Percentiles rank a stretch among this genome's conserved stretches.
These are phyloP conservation scores for Eucalyptus regnans DNA, from an alignment of 345 rosid genomes.

Conservation along the genomic window DNA sequence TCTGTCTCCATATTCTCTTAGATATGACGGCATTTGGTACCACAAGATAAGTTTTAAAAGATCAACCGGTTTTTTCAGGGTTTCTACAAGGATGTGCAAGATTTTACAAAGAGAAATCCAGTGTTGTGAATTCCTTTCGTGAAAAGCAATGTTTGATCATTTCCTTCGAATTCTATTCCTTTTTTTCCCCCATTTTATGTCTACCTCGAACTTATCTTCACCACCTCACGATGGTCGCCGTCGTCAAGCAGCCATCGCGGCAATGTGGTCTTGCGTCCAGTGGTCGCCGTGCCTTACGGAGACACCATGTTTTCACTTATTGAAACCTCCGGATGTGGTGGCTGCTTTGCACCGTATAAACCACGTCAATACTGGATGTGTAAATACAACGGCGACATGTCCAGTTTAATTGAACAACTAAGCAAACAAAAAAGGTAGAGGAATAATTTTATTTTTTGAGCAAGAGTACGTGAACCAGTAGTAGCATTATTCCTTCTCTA, in stretches of 20 bases:
- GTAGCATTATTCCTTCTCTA: background rate
- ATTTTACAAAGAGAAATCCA: background rate
- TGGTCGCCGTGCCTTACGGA: too few relatives aligned
- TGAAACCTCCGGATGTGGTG: background rate
- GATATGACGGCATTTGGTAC: constrained; percentile 66
- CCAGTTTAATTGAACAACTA: background rate
- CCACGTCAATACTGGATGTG: background rate
- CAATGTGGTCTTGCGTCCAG: too few relatives aligned
- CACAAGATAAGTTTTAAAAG: constrained; percentile 7
- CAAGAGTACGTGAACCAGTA: background rate
- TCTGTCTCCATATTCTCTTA: constrained; percentile 6
- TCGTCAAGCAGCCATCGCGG: too few relatives aligned
- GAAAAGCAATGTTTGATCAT: background rate
- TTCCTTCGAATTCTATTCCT: background rate
- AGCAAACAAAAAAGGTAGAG: background rate
- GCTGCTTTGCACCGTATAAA: background rate
- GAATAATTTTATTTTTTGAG: background rate
- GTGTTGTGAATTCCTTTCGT: background rate
- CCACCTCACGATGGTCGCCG: background rate
- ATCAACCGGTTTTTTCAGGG: background rate
- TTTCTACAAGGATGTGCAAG: background rate
- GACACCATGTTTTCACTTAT: background rate
- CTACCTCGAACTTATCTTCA: background rate
- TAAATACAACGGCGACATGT: background rate
- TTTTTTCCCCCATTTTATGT: background rate